Base-by-base conservation (phyloP, 139 green algal genomes). In the Zygnema cylindricum region DNA sequence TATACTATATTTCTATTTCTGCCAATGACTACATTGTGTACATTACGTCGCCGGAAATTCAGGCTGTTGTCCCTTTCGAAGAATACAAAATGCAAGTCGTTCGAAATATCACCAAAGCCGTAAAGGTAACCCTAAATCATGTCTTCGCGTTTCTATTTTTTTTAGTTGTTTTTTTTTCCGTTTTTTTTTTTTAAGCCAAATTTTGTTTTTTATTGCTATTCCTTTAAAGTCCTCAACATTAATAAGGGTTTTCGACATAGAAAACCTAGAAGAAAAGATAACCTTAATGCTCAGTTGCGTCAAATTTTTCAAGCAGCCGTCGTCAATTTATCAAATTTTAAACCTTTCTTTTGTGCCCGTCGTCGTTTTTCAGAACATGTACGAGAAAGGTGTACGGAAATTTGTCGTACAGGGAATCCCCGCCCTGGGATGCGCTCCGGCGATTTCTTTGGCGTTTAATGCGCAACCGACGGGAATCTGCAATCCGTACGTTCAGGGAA, bases 21-120 rank as follows among this genome's bases (percentile, higher is more conserved):
- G 71, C 71, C 71, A 79, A 79, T 79, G 71, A 79, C 11, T 79
- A 79, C 36, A 79, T 43, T 16, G 71, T 63, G 7, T 63, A 63
- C 49, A 63, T 63, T 25, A 63, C 49, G 49, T 63, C 49, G 49
- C 49, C 49, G 16, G 49, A 63, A 25, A 7, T 63, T 63, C 49
- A 63, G 16, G 49, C 49, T 16, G 49, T 16, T 63, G 16, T 63
- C 16, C 16, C 49, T 25, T 63, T 63, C 49, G 49, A 63, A 7
- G 49, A 63, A 7, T 63, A 63, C 49, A 63, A 63, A 63, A 63
- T 63, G 49, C 7, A 63, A 63, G 49, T 63, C 49, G 49, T 63
- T 7, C 7, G 16, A 63, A 16, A 16, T 16, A 16, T 63, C 49
- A 63, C 16, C 49, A 63, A 16, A 25, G 49, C 7, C 49, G 16